Evolutionary conservation across 1,284 basidiomycete genomes (phyloP).

Genomic region (Microbotryum intermedium): DNA sequence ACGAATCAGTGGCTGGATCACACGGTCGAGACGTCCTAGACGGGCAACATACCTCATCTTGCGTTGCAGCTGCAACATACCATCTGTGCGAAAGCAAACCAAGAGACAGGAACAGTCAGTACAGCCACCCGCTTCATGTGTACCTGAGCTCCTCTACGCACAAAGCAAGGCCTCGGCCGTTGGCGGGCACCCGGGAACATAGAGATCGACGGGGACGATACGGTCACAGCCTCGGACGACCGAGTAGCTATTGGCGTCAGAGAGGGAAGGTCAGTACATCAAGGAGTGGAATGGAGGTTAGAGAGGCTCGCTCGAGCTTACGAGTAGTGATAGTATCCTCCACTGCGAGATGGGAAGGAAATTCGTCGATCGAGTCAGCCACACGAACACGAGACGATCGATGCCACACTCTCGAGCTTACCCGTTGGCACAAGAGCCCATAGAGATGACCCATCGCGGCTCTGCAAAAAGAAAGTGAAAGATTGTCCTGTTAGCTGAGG

Average conservation of each 20-base stretch:
- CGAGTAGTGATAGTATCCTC: conserved; percentile 46
- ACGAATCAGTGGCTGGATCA: not conserved
- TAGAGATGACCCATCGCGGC: conserved; percentile 87
- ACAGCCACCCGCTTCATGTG: not conserved
- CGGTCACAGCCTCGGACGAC: conserved; percentile 99
- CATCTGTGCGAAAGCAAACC: conserved; percentile 39
- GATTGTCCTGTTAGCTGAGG: not conserved
- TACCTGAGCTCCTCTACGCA: conserved; percentile 31
- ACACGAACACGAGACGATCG: conserved; percentile 14
- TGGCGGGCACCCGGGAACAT: conserved; percentile 79
- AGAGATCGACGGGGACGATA: conserved; percentile 92
- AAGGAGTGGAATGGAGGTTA: too few species aligned
- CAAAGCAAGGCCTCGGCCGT: conserved; percentile 75
- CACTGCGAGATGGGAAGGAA: not conserved
- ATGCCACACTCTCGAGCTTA: conserved; percentile 46
- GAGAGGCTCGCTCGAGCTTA: too few species aligned
- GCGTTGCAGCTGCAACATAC: conserved; percentile 58
- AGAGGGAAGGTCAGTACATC: conserved; percentile 43
- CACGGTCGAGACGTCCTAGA: not conserved
- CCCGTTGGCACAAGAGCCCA: conserved; percentile 99
- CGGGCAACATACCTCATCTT: conserved; percentile 64
- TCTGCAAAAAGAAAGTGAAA: conserved; percentile 21
- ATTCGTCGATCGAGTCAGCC: not conserved
- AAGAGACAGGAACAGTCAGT: conserved; percentile 34
- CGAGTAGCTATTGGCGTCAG: conserved; percentile 52